A percentile compares a stretch with the other conserved stretches of the same genome.
Conservation (phyloP, 345 rosid genomes). For the Sonneratia caseolaris region DNA sequence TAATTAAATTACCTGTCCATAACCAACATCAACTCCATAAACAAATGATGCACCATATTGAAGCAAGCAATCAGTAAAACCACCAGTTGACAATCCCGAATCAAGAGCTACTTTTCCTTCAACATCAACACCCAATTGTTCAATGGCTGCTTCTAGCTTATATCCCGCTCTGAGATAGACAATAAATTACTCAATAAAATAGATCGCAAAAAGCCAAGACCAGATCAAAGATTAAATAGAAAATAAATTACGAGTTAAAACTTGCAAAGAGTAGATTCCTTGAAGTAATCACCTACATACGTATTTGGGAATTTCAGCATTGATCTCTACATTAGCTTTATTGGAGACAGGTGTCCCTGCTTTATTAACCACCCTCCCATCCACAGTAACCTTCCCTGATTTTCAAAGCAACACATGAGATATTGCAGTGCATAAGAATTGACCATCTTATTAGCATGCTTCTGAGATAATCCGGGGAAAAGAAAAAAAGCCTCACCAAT, state of each 20-base stretch:
- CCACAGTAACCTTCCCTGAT: slow-evolving; percentile 79
- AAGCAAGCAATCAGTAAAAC: slow-evolving; percentile 91
- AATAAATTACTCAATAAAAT: background rate
- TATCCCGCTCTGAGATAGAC: slow-evolving; percentile 59
- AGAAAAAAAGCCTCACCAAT: background rate
- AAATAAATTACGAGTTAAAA: background rate
- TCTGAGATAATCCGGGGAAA: background rate
- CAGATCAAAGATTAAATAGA: background rate
- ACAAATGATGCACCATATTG: slow-evolving; percentile 85
- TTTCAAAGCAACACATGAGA: slow-evolving; percentile 7
- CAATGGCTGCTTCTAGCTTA: slow-evolving; percentile 92
- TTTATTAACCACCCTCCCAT: slow-evolving; percentile 74
- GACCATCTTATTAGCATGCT: background rate
- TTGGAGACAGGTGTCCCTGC: slow-evolving; percentile 82
- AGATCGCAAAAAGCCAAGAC: background rate
- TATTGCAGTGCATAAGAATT: background rate
- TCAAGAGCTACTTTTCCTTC: slow-evolving; percentile 89
- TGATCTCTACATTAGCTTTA: slow-evolving; percentile 57
- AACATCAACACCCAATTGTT: slow-evolving; percentile 71
- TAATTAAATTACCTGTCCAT: slow-evolving; percentile 59
- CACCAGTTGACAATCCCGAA: slow-evolving; percentile 93
- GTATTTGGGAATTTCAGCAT: slow-evolving; percentile 79
- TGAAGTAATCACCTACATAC: slow-evolving; percentile 96
- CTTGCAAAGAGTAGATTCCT: background rate
- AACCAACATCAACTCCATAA: slow-evolving; percentile 96